Base-by-base conservation (phyloP, 768 basidiomycete species). In the Termitomyces sp. region DNA sequence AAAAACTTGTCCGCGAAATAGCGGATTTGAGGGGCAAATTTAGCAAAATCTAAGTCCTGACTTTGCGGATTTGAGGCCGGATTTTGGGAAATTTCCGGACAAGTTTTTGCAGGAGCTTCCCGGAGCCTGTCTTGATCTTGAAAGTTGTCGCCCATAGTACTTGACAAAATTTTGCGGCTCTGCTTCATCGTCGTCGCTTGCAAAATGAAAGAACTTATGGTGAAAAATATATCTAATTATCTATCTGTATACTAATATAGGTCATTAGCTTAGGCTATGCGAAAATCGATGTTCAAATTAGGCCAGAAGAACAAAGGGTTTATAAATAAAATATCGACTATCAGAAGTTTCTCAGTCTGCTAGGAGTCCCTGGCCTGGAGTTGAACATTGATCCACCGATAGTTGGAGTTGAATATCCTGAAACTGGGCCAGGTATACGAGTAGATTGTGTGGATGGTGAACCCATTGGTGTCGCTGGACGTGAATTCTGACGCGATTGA, bases 291-390 rank as follows among this genome's bases (percentile, higher is more conserved):
- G 8, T 50, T 22, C 16, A n/a, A 14, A 49, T 34, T 22, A 37
- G 16, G 16, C 18, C 24, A 27, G 18, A 37, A 27, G 6, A 18
- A 7, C 37, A 27, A 40, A 39, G 2, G 26, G 18, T 39, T 18
- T 52, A 52, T 12, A 30, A 13, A 26, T 20, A 51, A n/a, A 30
- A 52, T 36, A 8, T 36, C 14, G 30, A 33, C 18, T 10, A 45
- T 48, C 67, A 74, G 59, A 72, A 74, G 59, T 70, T 69, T 55
- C 79, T 75, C 40, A 83, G 68, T 44, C 81, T 79, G 69, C 83
- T 87, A 0, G 88, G 87, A 26, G 87, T 89, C 47, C 79, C 73
- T 39, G 88, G 85, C 62, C 87, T 76, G 24, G 88, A 89, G 56
- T 67, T 77, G 60, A 74, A 81, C 7, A 72, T 67, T 30, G 79